These are phyloP conservation scores for Fusarium sterilihyphosum DNA, from an alignment of 2,329 filamentous ascomycete species.

Conservation along the genomic window DNA sequence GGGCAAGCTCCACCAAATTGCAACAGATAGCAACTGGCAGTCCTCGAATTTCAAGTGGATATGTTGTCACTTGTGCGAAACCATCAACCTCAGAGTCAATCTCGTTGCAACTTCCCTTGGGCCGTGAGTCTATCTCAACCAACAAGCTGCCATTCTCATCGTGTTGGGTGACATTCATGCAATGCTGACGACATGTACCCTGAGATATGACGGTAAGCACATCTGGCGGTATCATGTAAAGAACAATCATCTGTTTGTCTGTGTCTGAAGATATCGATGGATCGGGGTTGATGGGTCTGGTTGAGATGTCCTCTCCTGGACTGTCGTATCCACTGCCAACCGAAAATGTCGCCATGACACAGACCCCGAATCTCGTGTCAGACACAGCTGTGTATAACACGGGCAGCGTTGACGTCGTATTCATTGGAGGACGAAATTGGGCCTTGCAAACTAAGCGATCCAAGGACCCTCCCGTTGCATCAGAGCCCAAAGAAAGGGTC, in stretches of 20 bases:
- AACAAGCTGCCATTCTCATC: slow-evolving; percentile 8
- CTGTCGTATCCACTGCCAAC: slow-evolving; percentile 23
- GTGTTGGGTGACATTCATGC: neutral
- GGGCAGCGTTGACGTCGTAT: slow-evolving; percentile 50
- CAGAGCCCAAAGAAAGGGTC: slow-evolving; percentile 68
- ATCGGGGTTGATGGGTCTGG: neutral
- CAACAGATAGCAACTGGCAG: slow-evolving; percentile 46
- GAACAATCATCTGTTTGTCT: slow-evolving; percentile 57
- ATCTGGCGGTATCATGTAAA: slow-evolving; percentile 71
- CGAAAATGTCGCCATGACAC: slow-evolving; percentile 67
- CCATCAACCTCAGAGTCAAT: slow-evolving; percentile 32
- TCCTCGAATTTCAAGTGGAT: slow-evolving; percentile 47
- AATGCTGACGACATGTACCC: slow-evolving; percentile 9
- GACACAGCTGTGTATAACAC: slow-evolving; percentile 65
- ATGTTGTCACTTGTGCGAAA: slow-evolving; percentile 25
- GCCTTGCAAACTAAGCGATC: slow-evolving; percentile 67
- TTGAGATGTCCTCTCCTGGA: neutral
- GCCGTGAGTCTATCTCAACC: slow-evolving; percentile 32
- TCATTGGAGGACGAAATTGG: slow-evolving; percentile 55
- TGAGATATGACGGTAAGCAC: slow-evolving; percentile 54
- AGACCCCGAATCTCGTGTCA: slow-evolving; percentile 66
- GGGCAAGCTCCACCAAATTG: slow-evolving; percentile 46
- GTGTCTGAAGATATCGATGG: slow-evolving; percentile 6
- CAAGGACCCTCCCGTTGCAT: slow-evolving; percentile 63
- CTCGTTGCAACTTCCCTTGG: slow-evolving; percentile 33